Base-by-base conservation (phyloP, 306 rosid species). In the Pterocarpus santalinus region DNA sequence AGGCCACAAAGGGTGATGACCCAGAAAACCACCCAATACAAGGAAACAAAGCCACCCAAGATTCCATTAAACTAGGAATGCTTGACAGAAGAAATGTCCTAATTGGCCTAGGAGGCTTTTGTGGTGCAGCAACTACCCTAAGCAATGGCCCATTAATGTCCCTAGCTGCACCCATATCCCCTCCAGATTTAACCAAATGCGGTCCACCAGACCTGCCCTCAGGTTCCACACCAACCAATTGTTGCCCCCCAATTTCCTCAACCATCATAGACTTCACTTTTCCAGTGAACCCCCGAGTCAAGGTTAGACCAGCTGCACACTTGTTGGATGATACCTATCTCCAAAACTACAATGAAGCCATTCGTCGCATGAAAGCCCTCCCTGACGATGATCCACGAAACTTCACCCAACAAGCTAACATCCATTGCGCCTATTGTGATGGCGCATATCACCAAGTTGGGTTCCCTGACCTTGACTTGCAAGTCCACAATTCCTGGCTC, bases 341-440 rank as follows among this genome's bases (percentile, higher is more conserved):
- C 2, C 75, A 65, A 2, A 94, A 91, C 75, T 94, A 84, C 68
- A 53, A 81, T 8, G 84, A 78, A 57, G 98, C 97, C 65, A 1
- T 88, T 2, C 79, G 84, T 16, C 82, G 89, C 39, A 92, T 92
- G 98, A 94, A 86, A 73, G 83, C 86, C 1, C 89, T 94, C 1
- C 96, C 96, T 0, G 70, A 75, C 0, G 70, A 80, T 8, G 98
- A 94, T 13, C 97, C 98, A 1, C 91, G 97, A 9, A 94, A 35
- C 69, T 94, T 94, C 75, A 81, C 22, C 0, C 93, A 89, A 65
- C 98, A 92, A 75, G 97, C 98, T 4, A 80, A 87, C 4, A 32
- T 90, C 7, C 98, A 92, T 15, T 94, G 98, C 56, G 97, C 98
- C 60, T 94, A 94, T 14, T 94, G 98, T 69, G 87, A 94, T 32